These are phyloP conservation scores for Crepidotus variabilis DNA, from an alignment of 768 basidiomycete species.

Conservation along the genomic window DNA sequence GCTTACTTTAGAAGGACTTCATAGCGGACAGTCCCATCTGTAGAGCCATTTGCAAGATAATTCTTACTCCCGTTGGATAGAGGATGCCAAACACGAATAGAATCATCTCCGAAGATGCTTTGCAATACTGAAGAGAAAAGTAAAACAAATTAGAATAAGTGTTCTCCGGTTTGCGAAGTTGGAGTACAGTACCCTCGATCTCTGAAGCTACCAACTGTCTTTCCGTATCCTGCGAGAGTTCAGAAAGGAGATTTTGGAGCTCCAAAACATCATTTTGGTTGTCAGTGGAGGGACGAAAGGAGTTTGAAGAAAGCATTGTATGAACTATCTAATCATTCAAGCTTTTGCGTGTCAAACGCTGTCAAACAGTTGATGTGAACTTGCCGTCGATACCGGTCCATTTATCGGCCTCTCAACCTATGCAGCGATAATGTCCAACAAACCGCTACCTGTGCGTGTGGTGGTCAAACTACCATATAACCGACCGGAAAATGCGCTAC, in stretches of 20 bases:
- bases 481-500: slow-evolving; percentile 63
- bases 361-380: background rate
- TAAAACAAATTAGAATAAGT: background rate
- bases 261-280: slow-evolving; percentile 23
- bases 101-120: slow-evolving; percentile 75
- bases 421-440: slow-evolving; percentile 6
- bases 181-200: slow-evolving; percentile 49
- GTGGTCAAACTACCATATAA: slow-evolving; percentile 79
- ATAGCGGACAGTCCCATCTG: slow-evolving; percentile 52
- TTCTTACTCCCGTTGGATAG: slow-evolving; percentile 12
- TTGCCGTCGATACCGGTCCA: background rate
- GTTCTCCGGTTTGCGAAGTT: background rate
- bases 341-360: slow-evolving; percentile 2
- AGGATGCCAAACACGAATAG: slow-evolving; percentile 59
- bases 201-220: slow-evolving; percentile 41
- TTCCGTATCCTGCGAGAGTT: slow-evolving; percentile 31
- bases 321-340: background rate
- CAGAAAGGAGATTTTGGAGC: slow-evolving; percentile 29
- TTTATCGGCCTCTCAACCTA: background rate
- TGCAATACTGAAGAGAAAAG: slow-evolving; percentile 56
- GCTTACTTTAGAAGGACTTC: slow-evolving; percentile 63
- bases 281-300: slow-evolving; percentile 20
- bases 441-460: slow-evolving; percentile 45
- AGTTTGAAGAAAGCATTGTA: background rate
- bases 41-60: slow-evolving; percentile 9